phyloP scores from a whole-genome alignment of 208 protist genomes.

The Crithidia sp. region DNA sequence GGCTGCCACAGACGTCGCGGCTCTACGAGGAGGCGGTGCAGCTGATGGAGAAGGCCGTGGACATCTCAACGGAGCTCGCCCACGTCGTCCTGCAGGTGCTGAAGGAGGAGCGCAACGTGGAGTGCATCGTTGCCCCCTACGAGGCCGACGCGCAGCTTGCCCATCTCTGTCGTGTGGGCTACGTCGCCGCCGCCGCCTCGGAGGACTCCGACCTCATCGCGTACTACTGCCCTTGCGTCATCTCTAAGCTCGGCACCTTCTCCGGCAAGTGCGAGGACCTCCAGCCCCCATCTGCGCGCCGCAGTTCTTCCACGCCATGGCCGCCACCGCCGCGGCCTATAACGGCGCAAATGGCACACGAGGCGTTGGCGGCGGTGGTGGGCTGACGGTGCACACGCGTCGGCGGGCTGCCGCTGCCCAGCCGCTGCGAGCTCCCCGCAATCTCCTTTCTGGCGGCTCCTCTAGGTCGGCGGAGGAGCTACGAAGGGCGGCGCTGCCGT shows the following conservation, averaged over 20 bases:
- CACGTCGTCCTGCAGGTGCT: slow-evolving; percentile 78
- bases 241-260: slow-evolving; percentile 72
- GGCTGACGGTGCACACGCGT: slow-evolving; percentile 6
- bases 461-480: background rate
- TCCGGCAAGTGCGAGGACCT: slow-evolving; percentile 59
- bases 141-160: slow-evolving; percentile 99
- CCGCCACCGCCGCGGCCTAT: background rate
- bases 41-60: slow-evolving; percentile 67
- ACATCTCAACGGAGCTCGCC: slow-evolving; percentile 82
- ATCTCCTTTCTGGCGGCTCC: background rate
- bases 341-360: background rate
- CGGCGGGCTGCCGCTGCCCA: slow-evolving; percentile 14
- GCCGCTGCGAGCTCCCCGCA: slow-evolving; percentile 10
- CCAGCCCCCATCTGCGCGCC: slow-evolving; percentile 42
- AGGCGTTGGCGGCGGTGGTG: background rate
- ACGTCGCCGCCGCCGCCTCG: slow-evolving; percentile 94
- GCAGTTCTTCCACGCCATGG: slow-evolving; percentile 44
- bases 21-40: slow-evolving; percentile 48
- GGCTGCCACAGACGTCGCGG: slow-evolving; percentile 16
- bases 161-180: slow-evolving; percentile 90
- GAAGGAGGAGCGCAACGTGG: slow-evolving; percentile 60
- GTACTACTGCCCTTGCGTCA: slow-evolving; percentile 90
- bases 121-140: slow-evolving; percentile 98
- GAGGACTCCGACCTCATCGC: slow-evolving; percentile 99
- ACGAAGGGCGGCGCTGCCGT: background rate